Conservation (phyloP, 208 protist genomes). For the Acanthamoeba culbertsoni region DNA sequence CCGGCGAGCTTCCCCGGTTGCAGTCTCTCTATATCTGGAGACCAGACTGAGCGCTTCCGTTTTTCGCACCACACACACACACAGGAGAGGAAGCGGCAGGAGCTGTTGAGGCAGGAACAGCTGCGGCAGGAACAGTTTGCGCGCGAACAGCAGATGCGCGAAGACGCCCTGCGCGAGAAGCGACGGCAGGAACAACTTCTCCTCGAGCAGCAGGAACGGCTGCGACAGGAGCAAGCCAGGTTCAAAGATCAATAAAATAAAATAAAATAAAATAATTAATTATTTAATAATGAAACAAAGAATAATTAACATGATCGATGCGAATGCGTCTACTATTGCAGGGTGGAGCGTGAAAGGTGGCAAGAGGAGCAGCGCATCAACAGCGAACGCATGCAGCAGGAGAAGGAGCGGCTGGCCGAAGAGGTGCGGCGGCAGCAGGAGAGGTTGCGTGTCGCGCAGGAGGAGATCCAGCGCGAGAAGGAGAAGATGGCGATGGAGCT, state of each 20-base stretch:
- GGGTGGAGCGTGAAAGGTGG: neutral
- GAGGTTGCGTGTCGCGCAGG: neutral
- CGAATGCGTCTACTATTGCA: too few relatives aligned
- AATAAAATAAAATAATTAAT: too few relatives aligned
- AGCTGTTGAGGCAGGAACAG: neutral
- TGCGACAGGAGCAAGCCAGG: neutral
- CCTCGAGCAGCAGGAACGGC: neutral
- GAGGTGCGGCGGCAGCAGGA: constrained; percentile 35
- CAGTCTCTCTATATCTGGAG: neutral
- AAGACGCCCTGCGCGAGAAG: constrained; percentile 1
- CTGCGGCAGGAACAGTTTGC: neutral
- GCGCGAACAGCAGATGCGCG: neutral
- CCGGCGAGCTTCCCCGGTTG: too few relatives aligned
- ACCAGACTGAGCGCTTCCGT: neutral
- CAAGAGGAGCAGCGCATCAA: neutral
- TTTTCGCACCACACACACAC: neutral
- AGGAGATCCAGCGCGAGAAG: constrained; percentile 9
- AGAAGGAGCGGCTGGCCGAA: constrained; percentile 2
- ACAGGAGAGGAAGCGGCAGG: constrained; percentile 10
- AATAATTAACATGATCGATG: neutral
- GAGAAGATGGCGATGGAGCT: neutral
- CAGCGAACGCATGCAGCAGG: neutral
- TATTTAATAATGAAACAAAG: too few relatives aligned
- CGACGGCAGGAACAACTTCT: neutral
- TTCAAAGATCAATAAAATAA: too few relatives aligned